Evolutionary conservation across 1,139 yeast genomes (phyloP).

Genomic region (Protomyces arabidopsidicola): DNA sequence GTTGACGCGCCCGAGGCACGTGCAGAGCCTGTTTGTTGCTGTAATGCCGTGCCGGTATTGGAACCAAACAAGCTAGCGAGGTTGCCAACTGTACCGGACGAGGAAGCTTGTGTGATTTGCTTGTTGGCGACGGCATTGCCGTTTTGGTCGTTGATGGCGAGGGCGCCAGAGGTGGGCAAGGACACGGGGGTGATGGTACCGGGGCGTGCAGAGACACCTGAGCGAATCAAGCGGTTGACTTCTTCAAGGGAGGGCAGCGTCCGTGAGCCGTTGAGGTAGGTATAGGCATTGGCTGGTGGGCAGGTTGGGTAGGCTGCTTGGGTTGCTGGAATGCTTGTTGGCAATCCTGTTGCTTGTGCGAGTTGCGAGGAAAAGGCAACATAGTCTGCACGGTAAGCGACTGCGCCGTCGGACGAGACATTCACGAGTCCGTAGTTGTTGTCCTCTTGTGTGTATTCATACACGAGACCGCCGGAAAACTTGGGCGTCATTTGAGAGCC

Average conservation of each 20-base stretch:
- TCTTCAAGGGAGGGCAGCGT: conserved; percentile 37
- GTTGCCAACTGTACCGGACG: conserved; percentile 8
- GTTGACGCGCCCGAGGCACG: neutral
- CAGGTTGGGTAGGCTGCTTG: conserved; percentile 34
- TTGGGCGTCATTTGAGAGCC: conserved; percentile 48
- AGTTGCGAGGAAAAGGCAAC: conserved; percentile 53
- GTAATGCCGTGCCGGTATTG: conserved; percentile 13
- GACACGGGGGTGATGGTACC: conserved; percentile 39
- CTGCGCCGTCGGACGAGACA: conserved; percentile 35
- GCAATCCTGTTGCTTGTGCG: conserved; percentile 39
- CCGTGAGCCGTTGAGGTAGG: conserved; percentile 36
- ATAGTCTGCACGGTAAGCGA: conserved; percentile 51
- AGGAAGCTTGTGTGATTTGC: conserved; percentile 12
- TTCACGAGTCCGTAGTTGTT: conserved; percentile 73
- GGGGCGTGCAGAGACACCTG: conserved; percentile 13
- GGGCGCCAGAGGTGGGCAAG: conserved; percentile 42
- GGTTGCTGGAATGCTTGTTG: conserved; percentile 32
- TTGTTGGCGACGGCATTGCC: conserved; percentile 49
- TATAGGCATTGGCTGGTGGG: conserved; percentile 35
- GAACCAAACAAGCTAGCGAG: conserved; percentile 12
- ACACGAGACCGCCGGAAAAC: conserved; percentile 73
- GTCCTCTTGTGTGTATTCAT: conserved; percentile 67
- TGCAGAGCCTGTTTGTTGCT: neutral
- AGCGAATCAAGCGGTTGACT: conserved; percentile 3
- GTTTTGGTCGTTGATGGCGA: conserved; percentile 48